Conservation (phyloP, 2,329 filamentous ascomycete species). For the Coniella vitis region DNA sequence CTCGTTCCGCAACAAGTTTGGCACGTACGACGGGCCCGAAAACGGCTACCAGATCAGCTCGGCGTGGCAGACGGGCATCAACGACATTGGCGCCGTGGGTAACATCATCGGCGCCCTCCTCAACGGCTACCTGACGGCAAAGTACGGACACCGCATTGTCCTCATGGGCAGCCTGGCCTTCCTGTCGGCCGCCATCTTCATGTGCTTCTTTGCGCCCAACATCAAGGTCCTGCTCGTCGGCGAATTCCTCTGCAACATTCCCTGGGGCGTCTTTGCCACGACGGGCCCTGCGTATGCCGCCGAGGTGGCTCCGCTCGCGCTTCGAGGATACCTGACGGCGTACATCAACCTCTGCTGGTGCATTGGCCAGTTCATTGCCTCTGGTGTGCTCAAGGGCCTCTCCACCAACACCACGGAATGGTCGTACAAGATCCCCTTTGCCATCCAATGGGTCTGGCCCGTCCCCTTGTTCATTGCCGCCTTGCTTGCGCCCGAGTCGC, state of each 20-base stretch:
- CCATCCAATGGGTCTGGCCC: slow-evolving; percentile 18
- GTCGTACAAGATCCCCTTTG: slow-evolving; percentile 23
- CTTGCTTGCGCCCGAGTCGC: slow-evolving; percentile 20
- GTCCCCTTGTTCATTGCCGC: slow-evolving; percentile 18
- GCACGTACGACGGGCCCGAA: slow-evolving; percentile 26
- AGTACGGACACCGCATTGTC: slow-evolving; percentile 37
- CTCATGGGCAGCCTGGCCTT: slow-evolving; percentile 35
- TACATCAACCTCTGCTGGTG: slow-evolving; percentile 23
- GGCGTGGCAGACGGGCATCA: slow-evolving; percentile 45
- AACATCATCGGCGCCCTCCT: slow-evolving; percentile 32
- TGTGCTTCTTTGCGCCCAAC: slow-evolving; percentile 41
- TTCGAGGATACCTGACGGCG: slow-evolving; percentile 22
- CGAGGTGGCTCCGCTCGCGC: slow-evolving; percentile 22
- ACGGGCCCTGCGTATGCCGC: slow-evolving; percentile 31
- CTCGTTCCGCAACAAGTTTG: slow-evolving; percentile 33
- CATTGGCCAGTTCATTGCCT: slow-evolving; percentile 22
- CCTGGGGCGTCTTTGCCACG: slow-evolving; percentile 41
- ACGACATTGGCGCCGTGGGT: slow-evolving; percentile 27
- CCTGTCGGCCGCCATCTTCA: slow-evolving; percentile 38
- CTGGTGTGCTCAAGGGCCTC: slow-evolving; percentile 19
- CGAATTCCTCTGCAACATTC: slow-evolving; percentile 38
- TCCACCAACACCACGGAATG: slow-evolving; percentile 20
- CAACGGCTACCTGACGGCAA: slow-evolving; percentile 35
- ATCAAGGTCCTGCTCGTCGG: slow-evolving; percentile 37
- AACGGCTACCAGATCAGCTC: slow-evolving; percentile 40